These are phyloP conservation scores for Myriosclerotinia duriaeana DNA, from an alignment of 2,329 filamentous ascomycete species.

Conservation along the genomic window DNA sequence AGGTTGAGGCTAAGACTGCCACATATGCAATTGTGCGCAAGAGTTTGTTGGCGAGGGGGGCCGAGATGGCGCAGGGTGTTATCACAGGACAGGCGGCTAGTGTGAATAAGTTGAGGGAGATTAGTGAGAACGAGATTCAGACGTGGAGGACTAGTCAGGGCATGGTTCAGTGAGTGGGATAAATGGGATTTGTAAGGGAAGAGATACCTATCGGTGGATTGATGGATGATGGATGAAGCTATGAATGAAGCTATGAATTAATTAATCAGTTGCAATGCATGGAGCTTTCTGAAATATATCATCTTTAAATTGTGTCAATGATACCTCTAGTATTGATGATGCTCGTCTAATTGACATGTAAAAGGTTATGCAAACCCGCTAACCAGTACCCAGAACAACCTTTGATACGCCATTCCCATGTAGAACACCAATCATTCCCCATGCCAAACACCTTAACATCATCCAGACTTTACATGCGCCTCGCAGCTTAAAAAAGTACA, in stretches of 20 bases:
- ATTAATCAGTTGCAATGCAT: background rate
- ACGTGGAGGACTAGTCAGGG: slow-evolving; percentile 21
- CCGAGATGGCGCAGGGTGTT: slow-evolving; percentile 73
- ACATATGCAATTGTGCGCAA: slow-evolving; percentile 68
- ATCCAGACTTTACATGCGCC: background rate
- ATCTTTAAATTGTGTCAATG: background rate
- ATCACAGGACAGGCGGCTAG: slow-evolving; percentile 69
- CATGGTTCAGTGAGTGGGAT: slow-evolving; percentile 10
- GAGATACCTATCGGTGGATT: background rate
- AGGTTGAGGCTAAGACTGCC: slow-evolving; percentile 68
- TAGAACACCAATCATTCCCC: background rate
- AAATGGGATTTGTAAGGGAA: background rate
- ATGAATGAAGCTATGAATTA: slow-evolving; percentile 3
- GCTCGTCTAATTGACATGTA: background rate
- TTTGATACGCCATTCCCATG: background rate
- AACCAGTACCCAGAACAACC: background rate
- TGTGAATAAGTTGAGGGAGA: slow-evolving; percentile 74
- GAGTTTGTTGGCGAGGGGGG: slow-evolving; percentile 61
- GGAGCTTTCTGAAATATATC: background rate
- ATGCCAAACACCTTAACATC: background rate
- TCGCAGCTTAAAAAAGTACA: background rate
- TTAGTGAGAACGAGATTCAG: slow-evolving; percentile 62
- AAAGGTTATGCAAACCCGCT: background rate
- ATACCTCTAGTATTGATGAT: background rate
- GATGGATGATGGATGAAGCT: too few relatives aligned